A percentile compares a stretch with the other conserved stretches of the same genome.
Evolutionary conservation across 805 yeast species (phyloP).

Genomic region (Candida xiaguanensis): DNA sequence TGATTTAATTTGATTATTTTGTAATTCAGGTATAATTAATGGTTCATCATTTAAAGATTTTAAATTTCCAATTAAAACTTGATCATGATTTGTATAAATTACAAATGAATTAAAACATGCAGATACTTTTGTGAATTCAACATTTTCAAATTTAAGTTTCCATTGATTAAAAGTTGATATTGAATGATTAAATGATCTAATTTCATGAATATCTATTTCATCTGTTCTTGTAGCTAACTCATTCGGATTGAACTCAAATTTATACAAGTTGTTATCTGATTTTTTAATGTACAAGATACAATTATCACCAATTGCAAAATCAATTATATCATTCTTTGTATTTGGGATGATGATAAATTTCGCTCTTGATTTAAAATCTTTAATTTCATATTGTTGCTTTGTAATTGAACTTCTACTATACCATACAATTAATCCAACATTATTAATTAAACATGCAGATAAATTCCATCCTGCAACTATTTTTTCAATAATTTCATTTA

Average conservation of each 20-base stretch:
- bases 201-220: conserved; percentile 2
- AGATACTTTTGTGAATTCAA: conserved; percentile 46
- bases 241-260: conserved; percentile 26
- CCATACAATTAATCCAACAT: conserved; percentile 62
- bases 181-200: background rate
- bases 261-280: conserved; percentile 36
- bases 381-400: conserved; percentile 16
- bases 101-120: conserved; percentile 56
- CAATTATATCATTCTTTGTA: conserved; percentile 41
- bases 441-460: conserved; percentile 46
- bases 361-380: conserved; percentile 25
- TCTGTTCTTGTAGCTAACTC: conserved; percentile 12
- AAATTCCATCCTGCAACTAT: conserved; percentile 68
- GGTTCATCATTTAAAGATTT: conserved; percentile 14
- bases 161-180: conserved; percentile 17
- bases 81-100: conserved; percentile 50
- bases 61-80: conserved; percentile 38
- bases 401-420: conserved; percentile 24
- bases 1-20: conserved; percentile 36
- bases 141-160: conserved; percentile 15
- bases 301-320: conserved; percentile 53
- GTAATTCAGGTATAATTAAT: conserved; percentile 8
- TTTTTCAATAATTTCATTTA: conserved; percentile 2
- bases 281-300: conserved; percentile 47
- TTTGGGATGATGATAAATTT: conserved; percentile 38